Base-by-base conservation (phyloP, 2,329 filamentous ascomycete species). In the Xylariaceae sp. region DNA sequence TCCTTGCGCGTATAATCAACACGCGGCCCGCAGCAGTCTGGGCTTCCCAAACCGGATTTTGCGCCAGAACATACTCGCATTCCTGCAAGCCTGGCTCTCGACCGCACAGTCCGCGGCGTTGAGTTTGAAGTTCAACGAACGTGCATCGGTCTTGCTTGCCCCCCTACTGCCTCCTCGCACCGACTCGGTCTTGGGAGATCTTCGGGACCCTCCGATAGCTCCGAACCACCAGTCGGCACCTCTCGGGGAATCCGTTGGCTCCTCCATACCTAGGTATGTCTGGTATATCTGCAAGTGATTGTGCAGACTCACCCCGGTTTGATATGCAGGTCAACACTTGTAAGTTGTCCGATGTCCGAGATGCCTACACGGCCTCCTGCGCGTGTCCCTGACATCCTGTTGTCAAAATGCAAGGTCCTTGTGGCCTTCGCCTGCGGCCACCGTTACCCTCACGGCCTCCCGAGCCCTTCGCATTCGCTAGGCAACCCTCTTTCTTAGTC, bases 321-420 rank as follows among this genome's bases (percentile, higher is more conserved):
- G 19, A 45, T 40, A 48, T 48, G 49, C 37, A 56, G 53, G 19
- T 41, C 32, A 8, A 44, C 34, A 26, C 39, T 21, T 41, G 39
- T 26, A 26, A 15, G 21, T 22, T 29, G 41, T 43, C 41, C 41
- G 41, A 43, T 43, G 21, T 47, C 30, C 36, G 36, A 12, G 36
- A 30, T 29, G 26, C 29, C 42, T 26, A 42, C 41, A 34, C 29
- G 7, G 44, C 13, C 30, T 41, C 37, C 34, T 47, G 34, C 48
- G 36, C 34, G 46, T 49, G 47, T 32, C 44, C 51, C 51, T 39
- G 5, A 26, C 34, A 30, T 29, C 46, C 36, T 34, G 13, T 16
- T 30, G 32, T 26, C 21, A n/a, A n/a, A 19, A 29, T 21, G 22
- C 21, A 30, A 18, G 8, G 19, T 15, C 21, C 52, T 37, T 40